phyloP scores from a whole-genome alignment of 495 filamentous ascomycete species.

The Tuber aestivum region DNA sequence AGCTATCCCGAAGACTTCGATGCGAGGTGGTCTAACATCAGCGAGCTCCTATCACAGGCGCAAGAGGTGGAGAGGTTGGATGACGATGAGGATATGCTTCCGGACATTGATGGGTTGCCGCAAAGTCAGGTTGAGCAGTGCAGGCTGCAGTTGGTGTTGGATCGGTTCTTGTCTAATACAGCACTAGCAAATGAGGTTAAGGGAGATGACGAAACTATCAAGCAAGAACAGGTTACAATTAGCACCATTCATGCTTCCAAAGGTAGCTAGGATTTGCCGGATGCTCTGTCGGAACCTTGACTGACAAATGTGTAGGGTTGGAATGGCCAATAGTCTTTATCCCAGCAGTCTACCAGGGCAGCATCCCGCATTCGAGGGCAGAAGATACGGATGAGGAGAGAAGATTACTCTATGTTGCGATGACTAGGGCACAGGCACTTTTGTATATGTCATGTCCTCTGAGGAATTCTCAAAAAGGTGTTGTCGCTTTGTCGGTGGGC shows the following conservation, averaged over 20 bases:
- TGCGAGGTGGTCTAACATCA: slow-evolving; percentile 81
- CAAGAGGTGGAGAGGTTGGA: slow-evolving; percentile 56
- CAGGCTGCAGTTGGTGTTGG: slow-evolving; percentile 59
- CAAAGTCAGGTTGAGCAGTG: slow-evolving; percentile 52
- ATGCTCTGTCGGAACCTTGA: background rate
- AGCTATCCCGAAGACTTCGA: slow-evolving; percentile 72
- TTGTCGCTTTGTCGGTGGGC: background rate
- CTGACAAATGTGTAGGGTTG: slow-evolving; percentile 51
- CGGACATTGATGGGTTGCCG: slow-evolving; percentile 66
- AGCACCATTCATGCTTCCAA: slow-evolving; percentile 97
- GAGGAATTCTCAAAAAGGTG: slow-evolving; percentile 53
- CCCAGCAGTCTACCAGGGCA: slow-evolving; percentile 82
- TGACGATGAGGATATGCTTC: slow-evolving; percentile 58
- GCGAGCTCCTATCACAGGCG: slow-evolving; percentile 75
- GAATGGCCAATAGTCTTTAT: slow-evolving; percentile 99
- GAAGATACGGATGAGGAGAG: slow-evolving; percentile 90
- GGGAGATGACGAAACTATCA: slow-evolving; percentile 54
- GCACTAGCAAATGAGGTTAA: slow-evolving; percentile 72
- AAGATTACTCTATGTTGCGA: slow-evolving; percentile 88
- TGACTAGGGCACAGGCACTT: slow-evolving; percentile 88
- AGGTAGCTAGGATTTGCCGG: slow-evolving; percentile 12
- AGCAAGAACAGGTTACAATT: slow-evolving; percentile 69
- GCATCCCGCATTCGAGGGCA: slow-evolving; percentile 86
- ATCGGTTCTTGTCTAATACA: slow-evolving; percentile 82
- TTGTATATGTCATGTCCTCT: slow-evolving; percentile 85